These are phyloP conservation scores for Scheffersomyces illinoinensis DNA, from an alignment of 1,139 yeast genomes.

Conservation along the genomic window DNA sequence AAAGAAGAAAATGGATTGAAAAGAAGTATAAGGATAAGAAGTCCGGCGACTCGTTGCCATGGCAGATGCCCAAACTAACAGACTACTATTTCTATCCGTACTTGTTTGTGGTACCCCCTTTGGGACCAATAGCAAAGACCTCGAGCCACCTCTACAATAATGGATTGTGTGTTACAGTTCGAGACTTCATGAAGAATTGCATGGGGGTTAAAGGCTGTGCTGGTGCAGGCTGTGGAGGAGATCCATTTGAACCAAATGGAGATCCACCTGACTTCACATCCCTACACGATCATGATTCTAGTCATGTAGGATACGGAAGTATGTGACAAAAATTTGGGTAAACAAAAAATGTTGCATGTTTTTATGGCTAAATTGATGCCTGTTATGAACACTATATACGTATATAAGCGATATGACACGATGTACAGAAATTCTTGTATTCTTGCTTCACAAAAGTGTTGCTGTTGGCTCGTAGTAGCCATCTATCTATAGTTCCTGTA, in stretches of 20 bases:
- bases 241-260: neutral
- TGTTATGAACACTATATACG: neutral
- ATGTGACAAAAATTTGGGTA: neutral
- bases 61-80: constrained; percentile 3
- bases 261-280: neutral
- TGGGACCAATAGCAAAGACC: constrained; percentile 5
- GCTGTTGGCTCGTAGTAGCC: neutral
- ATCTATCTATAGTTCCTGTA: neutral
- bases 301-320: neutral
- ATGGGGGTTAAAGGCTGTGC: constrained; percentile 7
- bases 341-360: neutral
- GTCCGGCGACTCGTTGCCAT: constrained; percentile 4
- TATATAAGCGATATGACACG: neutral
- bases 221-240: constrained; percentile 2
- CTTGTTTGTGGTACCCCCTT: constrained; percentile 12
- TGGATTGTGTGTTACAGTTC: constrained; percentile 11
- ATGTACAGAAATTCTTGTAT: neutral
- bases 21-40: constrained; percentile 8
- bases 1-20: constrained; percentile 1
- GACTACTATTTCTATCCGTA: constrained; percentile 5
- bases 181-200: constrained; percentile 12
- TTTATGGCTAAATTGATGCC: neutral
- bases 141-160: constrained; percentile 9
- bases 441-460: neutral
- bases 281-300: neutral